Evolutionary conservation across 2,329 filamentous ascomycete genomes (phyloP), one percentile per base, ranked within the genome.

Genomic region (Claviceps sp.): DNA sequence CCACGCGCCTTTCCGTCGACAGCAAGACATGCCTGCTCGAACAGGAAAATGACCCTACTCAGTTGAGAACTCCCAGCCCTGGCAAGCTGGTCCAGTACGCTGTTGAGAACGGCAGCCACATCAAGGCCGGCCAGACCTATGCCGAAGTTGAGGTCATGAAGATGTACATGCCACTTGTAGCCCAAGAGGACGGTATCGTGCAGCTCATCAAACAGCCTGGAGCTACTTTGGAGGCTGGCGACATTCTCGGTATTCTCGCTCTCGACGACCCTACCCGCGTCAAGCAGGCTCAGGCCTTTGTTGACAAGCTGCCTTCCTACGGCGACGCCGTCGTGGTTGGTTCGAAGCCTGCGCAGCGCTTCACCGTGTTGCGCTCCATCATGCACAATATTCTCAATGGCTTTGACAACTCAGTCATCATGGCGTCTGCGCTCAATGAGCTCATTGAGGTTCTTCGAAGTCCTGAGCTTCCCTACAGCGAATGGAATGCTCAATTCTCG

Each of bases 101-200:
- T 1, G 87, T 98, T 2, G 93, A 96, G 68, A 97, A 95, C 63
- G 93, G 93, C 55, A 79, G 89, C 60, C 93, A 98, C 67, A 82
- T 98, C 69, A 85, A 82, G 68, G 88, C 94, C 60, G 91, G 91
- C 52, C 87, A 97, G 69, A 77, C 91, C 37, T 98, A 89, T 64
- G 93, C 93, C 52, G 93, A 98, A 69, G 91, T 98, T 42, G 93
- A 98, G 72, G 93, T 98, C 71, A 98, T 98, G 93, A 98, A 98
- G 79, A 98, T 98, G 93, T 97, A 97, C 79, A 98, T 98, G 93
- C 93, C 93, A 63, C 78, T 98, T 51, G 79, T 98, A 55, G 87
- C 93, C 2, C 85, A 90, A 65, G 93, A 98, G 68, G 93, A 95
- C 61, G 93, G 93, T 75, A 79, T 95, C 51, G 91, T 98, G 52